phyloP scores from a whole-genome alignment of 805 yeast species.

The Candida fluviatilis region DNA sequence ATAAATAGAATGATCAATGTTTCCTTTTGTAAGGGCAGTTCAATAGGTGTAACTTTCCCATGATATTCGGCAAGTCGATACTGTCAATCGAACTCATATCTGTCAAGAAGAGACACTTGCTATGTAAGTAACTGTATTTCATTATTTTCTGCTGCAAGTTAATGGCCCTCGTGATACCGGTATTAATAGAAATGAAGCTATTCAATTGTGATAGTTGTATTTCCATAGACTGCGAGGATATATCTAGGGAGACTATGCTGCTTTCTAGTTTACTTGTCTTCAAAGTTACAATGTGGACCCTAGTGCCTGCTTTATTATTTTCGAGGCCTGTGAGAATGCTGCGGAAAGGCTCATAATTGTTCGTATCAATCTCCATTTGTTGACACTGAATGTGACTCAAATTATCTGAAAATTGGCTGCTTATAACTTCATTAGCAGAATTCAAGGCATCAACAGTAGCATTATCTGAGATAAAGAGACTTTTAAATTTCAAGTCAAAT shows the following conservation, averaged over 20 bases:
- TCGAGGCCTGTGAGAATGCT: background rate
- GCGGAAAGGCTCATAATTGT: background rate
- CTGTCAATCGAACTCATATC: background rate
- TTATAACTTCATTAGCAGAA: background rate
- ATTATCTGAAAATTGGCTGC: background rate
- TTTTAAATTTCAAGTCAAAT: background rate
- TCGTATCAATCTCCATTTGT: conserved; percentile 5
- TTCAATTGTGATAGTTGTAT: conserved; percentile 1
- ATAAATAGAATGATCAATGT: conserved; percentile 2
- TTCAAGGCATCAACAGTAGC: conserved; percentile 1
- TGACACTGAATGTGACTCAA: conserved; percentile 3
- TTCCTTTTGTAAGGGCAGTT: conserved; percentile 14
- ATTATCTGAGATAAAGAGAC: background rate
- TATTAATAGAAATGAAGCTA: background rate
- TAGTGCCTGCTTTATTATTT: background rate
- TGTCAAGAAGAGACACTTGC: conserved; percentile 5
- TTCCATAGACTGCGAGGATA: background rate
- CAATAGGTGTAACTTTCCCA: conserved; percentile 4
- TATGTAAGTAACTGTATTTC: background rate
- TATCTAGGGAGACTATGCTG: conserved; percentile 3
- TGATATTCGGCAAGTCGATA: background rate
- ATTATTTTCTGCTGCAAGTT: background rate
- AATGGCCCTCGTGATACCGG: background rate
- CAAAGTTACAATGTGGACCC: conserved; percentile 4
- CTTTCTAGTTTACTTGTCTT: background rate